A percentile compares a stretch with the other conserved stretches of the same genome.
Evolutionary conservation across 176 grass and related monocot species (phyloP).

Genomic region (Echinochloa phyllopogon): DNA sequence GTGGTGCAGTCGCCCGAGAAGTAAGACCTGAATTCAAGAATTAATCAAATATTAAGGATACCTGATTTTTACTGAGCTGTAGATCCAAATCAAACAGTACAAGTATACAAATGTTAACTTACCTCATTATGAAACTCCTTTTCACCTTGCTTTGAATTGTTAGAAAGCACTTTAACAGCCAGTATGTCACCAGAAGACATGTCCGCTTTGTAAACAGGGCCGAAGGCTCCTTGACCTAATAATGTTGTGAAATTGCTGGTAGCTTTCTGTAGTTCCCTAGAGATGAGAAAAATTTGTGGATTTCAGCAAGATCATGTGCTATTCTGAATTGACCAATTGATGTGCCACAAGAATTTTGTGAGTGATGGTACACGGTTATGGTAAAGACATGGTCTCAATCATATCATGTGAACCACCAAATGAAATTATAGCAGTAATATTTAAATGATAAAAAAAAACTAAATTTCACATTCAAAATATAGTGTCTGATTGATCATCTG

Average conservation of each 20-base stretch:
- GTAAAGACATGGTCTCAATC: not conserved
- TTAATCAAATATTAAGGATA: constrained; percentile 35
- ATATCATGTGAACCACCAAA: not conserved
- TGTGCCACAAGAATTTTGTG: not conserved
- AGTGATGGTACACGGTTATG: not conserved
- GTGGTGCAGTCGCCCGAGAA: constrained; percentile 95
- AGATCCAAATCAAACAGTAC: constrained; percentile 2
- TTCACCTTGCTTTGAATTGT: constrained; percentile 92
- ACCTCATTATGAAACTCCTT: constrained; percentile 98
- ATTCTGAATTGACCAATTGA: constrained; percentile 1
- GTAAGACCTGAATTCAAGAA: constrained; percentile 71
- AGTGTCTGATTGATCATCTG: not conserved
- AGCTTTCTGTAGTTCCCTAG: constrained; percentile 90
- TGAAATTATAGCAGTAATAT: constrained; percentile 2
- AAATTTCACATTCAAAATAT: not conserved
- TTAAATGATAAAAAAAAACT: not conserved
- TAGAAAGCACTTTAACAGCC: constrained; percentile 90
- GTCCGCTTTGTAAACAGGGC: constrained; percentile 90
- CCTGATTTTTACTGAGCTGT: constrained; percentile 8
- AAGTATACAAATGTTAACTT: constrained; percentile 32
- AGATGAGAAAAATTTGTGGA: constrained; percentile 21
- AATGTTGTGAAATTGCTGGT: constrained; percentile 91
- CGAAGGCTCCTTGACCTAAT: constrained; percentile 91
- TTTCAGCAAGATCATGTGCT: constrained; percentile 19
- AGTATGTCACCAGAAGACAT: constrained; percentile 89